Conservation (phyloP, 1,284 basidiomycete genomes). For the Leccinum holopus region DNA sequence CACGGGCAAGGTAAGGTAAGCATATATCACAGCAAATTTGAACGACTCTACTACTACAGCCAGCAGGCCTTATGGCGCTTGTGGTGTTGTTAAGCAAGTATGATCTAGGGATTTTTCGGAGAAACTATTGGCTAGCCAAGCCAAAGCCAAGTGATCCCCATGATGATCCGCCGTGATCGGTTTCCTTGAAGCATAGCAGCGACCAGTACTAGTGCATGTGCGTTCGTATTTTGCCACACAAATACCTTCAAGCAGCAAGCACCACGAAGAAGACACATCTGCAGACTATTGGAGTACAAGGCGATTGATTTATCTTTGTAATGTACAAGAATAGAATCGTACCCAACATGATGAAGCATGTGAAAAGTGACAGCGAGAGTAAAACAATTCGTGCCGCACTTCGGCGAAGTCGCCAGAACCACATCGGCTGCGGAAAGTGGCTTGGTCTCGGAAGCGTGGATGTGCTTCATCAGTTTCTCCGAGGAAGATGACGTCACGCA, state of each 20-base stretch:
- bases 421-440: constrained; percentile 21
- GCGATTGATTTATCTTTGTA: neutral
- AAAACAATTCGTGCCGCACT: constrained; percentile 1
- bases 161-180: neutral
- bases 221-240: neutral
- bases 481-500: neutral
- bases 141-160: no score
- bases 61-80: neutral
- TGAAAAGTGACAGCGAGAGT: neutral
- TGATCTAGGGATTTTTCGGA: neutral
- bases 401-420: constrained; percentile 21
- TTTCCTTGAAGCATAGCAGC: neutral
- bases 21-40: no score
- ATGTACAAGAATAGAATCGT: neutral
- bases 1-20: no score
- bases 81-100: neutral
- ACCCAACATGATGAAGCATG: neutral
- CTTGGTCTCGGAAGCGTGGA: neutral
- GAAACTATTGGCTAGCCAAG: neutral
- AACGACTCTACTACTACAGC: no score
- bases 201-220: no score
- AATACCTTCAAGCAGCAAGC: neutral
- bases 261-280: neutral
- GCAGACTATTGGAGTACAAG: neutral
- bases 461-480: neutral